Evolutionary conservation across 2,329 filamentous ascomycete species (phyloP).

Genomic region (Alternaria brassicae): DNA sequence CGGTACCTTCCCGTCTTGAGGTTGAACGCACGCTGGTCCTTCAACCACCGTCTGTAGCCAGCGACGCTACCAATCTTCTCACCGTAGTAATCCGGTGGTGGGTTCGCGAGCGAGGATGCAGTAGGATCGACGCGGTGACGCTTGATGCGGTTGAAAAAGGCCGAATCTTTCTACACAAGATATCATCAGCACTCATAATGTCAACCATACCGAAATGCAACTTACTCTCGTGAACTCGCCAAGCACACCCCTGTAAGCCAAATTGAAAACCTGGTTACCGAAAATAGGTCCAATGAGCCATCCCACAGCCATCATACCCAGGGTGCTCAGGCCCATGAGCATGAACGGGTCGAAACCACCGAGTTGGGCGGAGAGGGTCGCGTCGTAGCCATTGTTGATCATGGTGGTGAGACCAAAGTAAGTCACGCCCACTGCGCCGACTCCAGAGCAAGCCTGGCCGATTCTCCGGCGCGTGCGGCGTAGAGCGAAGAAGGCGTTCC

Average conservation of each 20-base stretch:
- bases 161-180: conserved; percentile 81
- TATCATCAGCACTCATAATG: too few relatives aligned
- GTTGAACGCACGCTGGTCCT: conserved; percentile 96
- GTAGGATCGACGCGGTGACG: conserved; percentile 90
- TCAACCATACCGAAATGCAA: too few relatives aligned
- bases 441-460: conserved; percentile 78
- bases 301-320: conserved; percentile 78
- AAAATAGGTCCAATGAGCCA: conserved; percentile 88
- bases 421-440: conserved; percentile 69
- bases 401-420: conserved; percentile 70
- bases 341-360: conserved; percentile 90
- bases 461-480: conserved; percentile 84
- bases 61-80: conserved; percentile 96
- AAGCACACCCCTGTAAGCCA: conserved; percentile 74
- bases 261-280: conserved; percentile 80
- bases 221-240: conserved; percentile 73
- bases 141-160: conserved; percentile 92
- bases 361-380: conserved; percentile 68
- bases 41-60: conserved; percentile 93
- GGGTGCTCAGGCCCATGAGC: conserved; percentile 79
- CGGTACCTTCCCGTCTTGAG: conserved; percentile 71
- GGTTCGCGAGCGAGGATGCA: conserved; percentile 87
- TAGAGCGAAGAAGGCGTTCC: conserved; percentile 92
- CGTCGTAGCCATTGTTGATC: conserved; percentile 74
- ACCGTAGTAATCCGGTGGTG: conserved; percentile 96